Percentiles rank a stretch among this genome's conserved stretches.
These are phyloP conservation scores for Skeletonema menzelii DNA, from an alignment of 108 stramenopile genomes.

Conservation along the genomic window DNA sequence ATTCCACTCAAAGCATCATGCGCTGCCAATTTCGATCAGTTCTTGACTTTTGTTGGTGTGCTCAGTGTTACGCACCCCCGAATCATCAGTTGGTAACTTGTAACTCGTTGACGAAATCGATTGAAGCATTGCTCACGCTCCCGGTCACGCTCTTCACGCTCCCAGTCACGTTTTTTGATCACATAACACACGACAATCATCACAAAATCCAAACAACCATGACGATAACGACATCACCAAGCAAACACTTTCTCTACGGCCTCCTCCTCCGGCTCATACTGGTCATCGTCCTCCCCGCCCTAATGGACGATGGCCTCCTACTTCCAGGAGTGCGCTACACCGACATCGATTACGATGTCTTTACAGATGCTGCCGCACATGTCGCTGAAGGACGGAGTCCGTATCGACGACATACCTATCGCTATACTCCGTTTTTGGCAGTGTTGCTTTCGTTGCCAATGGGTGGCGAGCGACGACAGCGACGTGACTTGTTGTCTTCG, in stretches of 20 bases:
- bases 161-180: too few species aligned
- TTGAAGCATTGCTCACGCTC: too few species aligned
- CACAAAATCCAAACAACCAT: not conserved
- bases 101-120: too few species aligned
- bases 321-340: slow-evolving; percentile 83
- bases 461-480: not conserved
- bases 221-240: not conserved
- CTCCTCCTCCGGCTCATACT: slow-evolving; percentile 61
- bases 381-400: slow-evolving; percentile 71
- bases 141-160: too few species aligned
- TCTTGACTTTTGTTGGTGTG: too few species aligned
- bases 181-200: not conserved
- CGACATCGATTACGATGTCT: slow-evolving; percentile 89
- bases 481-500: slow-evolving; percentile 17
- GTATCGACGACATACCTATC: slow-evolving; percentile 96
- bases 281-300: slow-evolving; percentile 57
- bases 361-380: slow-evolving; percentile 77
- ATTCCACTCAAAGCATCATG: too few species aligned
- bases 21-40: too few species aligned
- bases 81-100: too few species aligned
- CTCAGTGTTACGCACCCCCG: too few species aligned
- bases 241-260: slow-evolving; percentile 43
- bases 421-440: slow-evolving; percentile 98
- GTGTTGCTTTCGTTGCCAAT: slow-evolving; percentile 52
- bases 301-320: slow-evolving; percentile 68